Evolutionary conservation across 768 basidiomycete genomes (phyloP), one percentile per base, ranked within the genome.

Genomic region (Tulasnella sp.): DNA sequence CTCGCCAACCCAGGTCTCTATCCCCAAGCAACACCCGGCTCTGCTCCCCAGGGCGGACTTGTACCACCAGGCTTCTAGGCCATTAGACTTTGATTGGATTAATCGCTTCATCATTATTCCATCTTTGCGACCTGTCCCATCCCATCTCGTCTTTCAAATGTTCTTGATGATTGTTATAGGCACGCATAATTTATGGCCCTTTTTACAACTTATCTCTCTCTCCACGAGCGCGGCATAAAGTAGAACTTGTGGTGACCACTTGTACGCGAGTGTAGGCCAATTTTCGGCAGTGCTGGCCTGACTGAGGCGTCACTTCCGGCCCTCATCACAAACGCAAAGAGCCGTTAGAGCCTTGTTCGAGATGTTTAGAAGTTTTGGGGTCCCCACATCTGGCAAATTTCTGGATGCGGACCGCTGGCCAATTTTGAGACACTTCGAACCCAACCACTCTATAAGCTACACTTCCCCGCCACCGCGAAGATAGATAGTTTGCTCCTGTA

Each of bases 61-160:
- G 78, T 79, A n/a, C 78, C 78, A 46, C 78, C 78, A 36, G 78
- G 78, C 38, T 79, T 79, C 78, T 79, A 62, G 21, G 24, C 75
- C 24, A 14, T 2, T 68, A 27, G 62, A 68, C 62, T 18, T 34
- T 34, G 34, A 68, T 68, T 68, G 27, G 62, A 27, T 68, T n/a
- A n/a, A 27, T 36, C 34, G 62, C 10, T 68, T 68, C 31, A 14
- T 36, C 27, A 18, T 36, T 68, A 1, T 68, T 36, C 62, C 62
- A 16, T 34, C 34, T 68, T 18, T 68, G 62, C 62, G 62, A 68
- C 24, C 27, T 36, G n/a, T 21, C 34, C 62, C n/a, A 68, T 68
- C n/a, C 34, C 62, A 27, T 18, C 27, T 36, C 16, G 31, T 68
- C 27, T 24, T 68, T 12, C 27, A 16, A 36, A 68, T 36, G 62